These are phyloP conservation scores for Debaryomyces prosopidis DNA, from an alignment of 805 yeast genomes.

Conservation along the genomic window DNA sequence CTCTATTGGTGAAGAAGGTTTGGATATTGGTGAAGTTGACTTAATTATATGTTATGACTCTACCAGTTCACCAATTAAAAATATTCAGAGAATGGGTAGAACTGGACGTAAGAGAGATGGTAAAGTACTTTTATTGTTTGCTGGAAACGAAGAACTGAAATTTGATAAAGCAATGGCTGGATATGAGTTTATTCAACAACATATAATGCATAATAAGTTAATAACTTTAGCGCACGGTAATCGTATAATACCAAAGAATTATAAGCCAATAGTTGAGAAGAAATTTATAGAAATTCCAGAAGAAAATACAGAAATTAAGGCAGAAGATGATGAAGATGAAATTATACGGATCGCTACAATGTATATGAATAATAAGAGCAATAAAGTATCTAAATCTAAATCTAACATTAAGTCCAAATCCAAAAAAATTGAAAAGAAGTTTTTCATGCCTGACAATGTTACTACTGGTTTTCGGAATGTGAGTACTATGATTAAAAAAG, in stretches of 20 bases:
- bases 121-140: constrained; percentile 67
- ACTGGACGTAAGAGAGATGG: constrained; percentile 97
- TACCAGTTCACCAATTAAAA: constrained; percentile 89
- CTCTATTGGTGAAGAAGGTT: constrained; percentile 97
- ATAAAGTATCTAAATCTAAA: constrained; percentile 9
- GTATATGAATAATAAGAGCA: constrained; percentile 41
- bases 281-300: constrained; percentile 64
- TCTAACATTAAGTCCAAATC: constrained; percentile 9
- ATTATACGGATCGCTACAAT: constrained; percentile 68
- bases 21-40: constrained; percentile 98
- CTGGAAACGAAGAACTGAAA: constrained; percentile 75
- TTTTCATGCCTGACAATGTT: constrained; percentile 75
- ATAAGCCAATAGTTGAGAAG: constrained; percentile 58
- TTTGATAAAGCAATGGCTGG: constrained; percentile 84
- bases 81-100: constrained; percentile 95
- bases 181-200: constrained; percentile 73
- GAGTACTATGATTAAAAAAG: constrained; percentile 39
- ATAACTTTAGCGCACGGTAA: constrained; percentile 50
- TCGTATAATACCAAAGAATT: constrained; percentile 64
- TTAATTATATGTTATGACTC: constrained; percentile 90
- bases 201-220: constrained; percentile 51
- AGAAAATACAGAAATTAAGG: constrained; percentile 58
- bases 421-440: constrained; percentile 37
- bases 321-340: constrained; percentile 63
- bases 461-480: constrained; percentile 63